phyloP scores from a whole-genome alignment of 139 green algal species.

The Micractinium conductrix region DNA sequence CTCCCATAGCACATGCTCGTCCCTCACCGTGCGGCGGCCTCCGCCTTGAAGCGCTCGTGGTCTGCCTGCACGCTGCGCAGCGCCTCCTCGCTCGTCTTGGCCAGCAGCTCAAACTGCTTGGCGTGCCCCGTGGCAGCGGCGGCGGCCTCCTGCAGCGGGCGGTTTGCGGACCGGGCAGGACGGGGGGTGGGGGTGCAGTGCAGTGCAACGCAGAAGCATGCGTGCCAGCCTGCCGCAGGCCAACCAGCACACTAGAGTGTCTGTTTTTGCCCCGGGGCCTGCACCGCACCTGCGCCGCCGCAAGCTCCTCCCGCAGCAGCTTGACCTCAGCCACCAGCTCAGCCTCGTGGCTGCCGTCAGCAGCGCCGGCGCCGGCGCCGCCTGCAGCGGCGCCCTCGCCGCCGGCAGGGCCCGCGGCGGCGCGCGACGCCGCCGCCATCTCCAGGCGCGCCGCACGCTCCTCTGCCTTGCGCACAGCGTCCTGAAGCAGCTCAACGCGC shows the following conservation, averaged over 20 bases:
- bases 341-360: conserved; percentile 31
- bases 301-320: conserved; percentile 59
- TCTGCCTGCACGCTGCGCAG: conserved; percentile 47
- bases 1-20: too few species aligned
- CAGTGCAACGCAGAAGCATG: background rate
- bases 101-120: conserved; percentile 66
- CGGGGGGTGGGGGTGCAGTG: background rate
- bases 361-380: background rate
- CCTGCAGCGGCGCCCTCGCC: background rate
- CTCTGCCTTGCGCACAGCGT: conserved; percentile 59
- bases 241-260: background rate
- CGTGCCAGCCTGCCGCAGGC: background rate
- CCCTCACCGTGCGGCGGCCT: conserved; percentile 38
- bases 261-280: background rate
- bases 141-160: conserved; percentile 51
- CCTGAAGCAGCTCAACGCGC: conserved; percentile 58
- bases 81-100: conserved; percentile 58
- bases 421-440: conserved; percentile 43
- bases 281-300: conserved; percentile 33
- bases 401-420: background rate
- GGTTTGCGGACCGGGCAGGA: background rate
- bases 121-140: conserved; percentile 58
- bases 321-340: conserved; percentile 51
- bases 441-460: conserved; percentile 55
- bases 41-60: conserved; percentile 50